Evolutionary conservation across 176 grass and related monocot species (phyloP).

Genomic region (Typha latifolia): DNA sequence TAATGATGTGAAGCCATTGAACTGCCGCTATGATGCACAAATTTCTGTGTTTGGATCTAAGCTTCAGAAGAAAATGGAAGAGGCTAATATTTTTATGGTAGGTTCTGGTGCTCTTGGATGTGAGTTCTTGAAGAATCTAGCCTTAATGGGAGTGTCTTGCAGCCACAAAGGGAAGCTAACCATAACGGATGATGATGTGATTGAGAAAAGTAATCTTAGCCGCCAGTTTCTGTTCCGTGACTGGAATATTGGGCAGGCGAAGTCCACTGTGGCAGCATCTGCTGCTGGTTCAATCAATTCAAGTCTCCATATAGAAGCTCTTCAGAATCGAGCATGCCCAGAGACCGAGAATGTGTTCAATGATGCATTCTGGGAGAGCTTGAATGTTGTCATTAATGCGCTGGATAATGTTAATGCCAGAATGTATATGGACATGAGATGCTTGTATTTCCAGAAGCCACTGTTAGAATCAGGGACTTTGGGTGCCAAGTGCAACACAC

Average conservation of each 20-base stretch:
- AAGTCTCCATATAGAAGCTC: slow-evolving; percentile 45
- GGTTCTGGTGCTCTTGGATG: slow-evolving; percentile 78
- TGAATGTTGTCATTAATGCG: slow-evolving; percentile 63
- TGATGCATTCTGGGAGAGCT: slow-evolving; percentile 63
- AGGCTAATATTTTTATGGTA: slow-evolving; percentile 64
- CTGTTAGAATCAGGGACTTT: slow-evolving; percentile 69
- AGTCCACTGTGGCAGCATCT: slow-evolving; percentile 52
- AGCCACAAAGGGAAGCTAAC: slow-evolving; percentile 48
- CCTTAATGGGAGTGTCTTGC: slow-evolving; percentile 80
- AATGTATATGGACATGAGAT: slow-evolving; percentile 70
- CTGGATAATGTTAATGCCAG: slow-evolving; percentile 71
- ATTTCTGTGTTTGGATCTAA: slow-evolving; percentile 80
- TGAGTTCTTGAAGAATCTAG: slow-evolving; percentile 82
- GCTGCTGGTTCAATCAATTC: slow-evolving; percentile 49
- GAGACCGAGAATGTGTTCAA: slow-evolving; percentile 69
- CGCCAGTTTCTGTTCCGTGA: slow-evolving; percentile 68
- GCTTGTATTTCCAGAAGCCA: slow-evolving; percentile 80
- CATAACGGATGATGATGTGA: slow-evolving; percentile 76
- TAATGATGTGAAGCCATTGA: slow-evolving; percentile 57
- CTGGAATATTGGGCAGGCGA: slow-evolving; percentile 60
- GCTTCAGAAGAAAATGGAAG: slow-evolving; percentile 69
- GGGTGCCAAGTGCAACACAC: slow-evolving; percentile 63
- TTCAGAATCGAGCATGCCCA: slow-evolving; percentile 63
- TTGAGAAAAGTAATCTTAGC: slow-evolving; percentile 78
- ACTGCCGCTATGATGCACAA: slow-evolving; percentile 67